Evolutionary conservation across 352 stramenopile genomes (phyloP).

Genomic region (Plasmopara viticola): DNA sequence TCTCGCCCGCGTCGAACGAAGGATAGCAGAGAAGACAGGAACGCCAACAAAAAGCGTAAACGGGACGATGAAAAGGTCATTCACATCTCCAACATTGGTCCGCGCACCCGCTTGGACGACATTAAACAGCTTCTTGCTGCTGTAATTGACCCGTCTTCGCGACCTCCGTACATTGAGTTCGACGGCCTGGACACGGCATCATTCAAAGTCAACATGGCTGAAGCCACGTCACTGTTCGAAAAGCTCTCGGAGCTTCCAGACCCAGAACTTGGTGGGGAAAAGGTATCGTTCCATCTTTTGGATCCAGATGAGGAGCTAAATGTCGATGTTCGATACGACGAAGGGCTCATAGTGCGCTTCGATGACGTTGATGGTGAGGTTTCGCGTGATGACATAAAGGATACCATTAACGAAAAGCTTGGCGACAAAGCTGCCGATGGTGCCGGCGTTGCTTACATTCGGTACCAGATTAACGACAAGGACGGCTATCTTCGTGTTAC

Average conservation of each 20-base stretch:
- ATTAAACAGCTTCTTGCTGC: slow-evolving; percentile 76
- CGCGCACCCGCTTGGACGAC: slow-evolving; percentile 63
- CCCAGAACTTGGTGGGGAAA: slow-evolving; percentile 64
- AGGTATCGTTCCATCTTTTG: slow-evolving; percentile 73
- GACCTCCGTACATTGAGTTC: slow-evolving; percentile 76
- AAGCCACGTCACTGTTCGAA: slow-evolving; percentile 56
- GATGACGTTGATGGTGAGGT: slow-evolving; percentile 69
- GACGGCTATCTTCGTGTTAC: slow-evolving; percentile 63
- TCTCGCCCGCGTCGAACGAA: slow-evolving; percentile 50
- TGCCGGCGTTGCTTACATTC: slow-evolving; percentile 72
- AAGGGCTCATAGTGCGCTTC: slow-evolving; percentile 83
- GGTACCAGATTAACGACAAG: slow-evolving; percentile 78
- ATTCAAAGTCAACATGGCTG: slow-evolving; percentile 49
- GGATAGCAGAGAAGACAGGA: slow-evolving; percentile 30
- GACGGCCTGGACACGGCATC: slow-evolving; percentile 69
- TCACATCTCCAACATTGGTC: slow-evolving; percentile 77
- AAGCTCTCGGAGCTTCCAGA: slow-evolving; percentile 58
- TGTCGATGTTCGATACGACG: slow-evolving; percentile 75
- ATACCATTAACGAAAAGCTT: slow-evolving; percentile 79
- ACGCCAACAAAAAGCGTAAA: slow-evolving; percentile 72
- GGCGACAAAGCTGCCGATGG: slow-evolving; percentile 56
- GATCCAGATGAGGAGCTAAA: slow-evolving; percentile 58
- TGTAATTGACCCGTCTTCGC: slow-evolving; percentile 37
- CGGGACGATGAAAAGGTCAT: slow-evolving; percentile 69
- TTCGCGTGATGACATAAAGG: slow-evolving; percentile 83